Evolutionary conservation across 371 early-diverging fungal genomes (phyloP).

Genomic region (Haplosporangium sp.): DNA sequence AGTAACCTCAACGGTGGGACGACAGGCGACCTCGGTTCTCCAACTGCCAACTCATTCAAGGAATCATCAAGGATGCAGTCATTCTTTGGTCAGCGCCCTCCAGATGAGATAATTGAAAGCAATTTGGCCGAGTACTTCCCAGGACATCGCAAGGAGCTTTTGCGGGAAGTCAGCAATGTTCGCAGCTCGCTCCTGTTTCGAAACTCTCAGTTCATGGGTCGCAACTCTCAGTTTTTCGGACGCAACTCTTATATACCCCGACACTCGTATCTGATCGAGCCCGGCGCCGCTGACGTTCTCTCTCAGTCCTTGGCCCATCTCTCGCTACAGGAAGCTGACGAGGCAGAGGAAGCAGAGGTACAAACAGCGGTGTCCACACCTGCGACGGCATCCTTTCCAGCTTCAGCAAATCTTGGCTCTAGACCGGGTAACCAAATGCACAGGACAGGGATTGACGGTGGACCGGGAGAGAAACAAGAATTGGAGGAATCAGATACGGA

Average conservation of each 20-base stretch:
- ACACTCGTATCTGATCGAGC: slow-evolving; percentile 44
- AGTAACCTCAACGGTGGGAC: slow-evolving; percentile 13
- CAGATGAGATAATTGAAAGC: slow-evolving; percentile 88
- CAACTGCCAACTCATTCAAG: slow-evolving; percentile 31
- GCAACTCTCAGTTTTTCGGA: slow-evolving; percentile 24
- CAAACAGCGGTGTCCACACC: background rate
- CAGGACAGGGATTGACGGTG: too few species aligned
- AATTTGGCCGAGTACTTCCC: slow-evolving; percentile 93
- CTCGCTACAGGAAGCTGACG: slow-evolving; percentile 62
- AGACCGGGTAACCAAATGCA: background rate
- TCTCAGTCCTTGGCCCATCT: slow-evolving; percentile 40
- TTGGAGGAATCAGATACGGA: background rate
- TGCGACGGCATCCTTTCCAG: background rate
- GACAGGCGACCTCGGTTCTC: slow-evolving; percentile 28
- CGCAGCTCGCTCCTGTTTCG: slow-evolving; percentile 39
- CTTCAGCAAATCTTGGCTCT: background rate
- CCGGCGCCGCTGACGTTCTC: slow-evolving; percentile 45
- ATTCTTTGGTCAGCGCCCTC: slow-evolving; percentile 95
- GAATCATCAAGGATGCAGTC: slow-evolving; percentile 48
- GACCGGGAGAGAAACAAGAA: slow-evolving; percentile 11
- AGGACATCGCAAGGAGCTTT: slow-evolving; percentile 53
- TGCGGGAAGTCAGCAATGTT: slow-evolving; percentile 52
- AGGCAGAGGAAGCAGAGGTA: slow-evolving; percentile 32
- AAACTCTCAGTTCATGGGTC: slow-evolving; percentile 40
- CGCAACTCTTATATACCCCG: slow-evolving; percentile 47